phyloP scores from a whole-genome alignment of 148 eudicot species.

The Rheum nobile region DNA sequence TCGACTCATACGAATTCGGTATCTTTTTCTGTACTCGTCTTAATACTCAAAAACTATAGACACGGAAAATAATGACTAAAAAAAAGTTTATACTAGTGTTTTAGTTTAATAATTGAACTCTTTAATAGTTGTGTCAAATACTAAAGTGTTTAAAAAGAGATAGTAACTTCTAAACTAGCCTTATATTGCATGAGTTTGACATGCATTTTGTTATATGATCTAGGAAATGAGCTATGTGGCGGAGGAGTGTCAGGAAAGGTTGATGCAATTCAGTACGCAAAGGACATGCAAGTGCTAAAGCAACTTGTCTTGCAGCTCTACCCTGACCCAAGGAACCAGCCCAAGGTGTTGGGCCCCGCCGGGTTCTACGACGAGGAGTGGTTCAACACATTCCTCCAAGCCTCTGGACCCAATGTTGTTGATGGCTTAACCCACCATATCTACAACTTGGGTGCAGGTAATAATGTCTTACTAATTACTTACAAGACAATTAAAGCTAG shows the following conservation, averaged over 20 bases:
- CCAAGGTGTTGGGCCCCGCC: constrained; percentile 41
- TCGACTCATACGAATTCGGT: constrained; percentile 40
- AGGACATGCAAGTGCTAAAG: constrained; percentile 23
- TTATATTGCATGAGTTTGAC: too few relatives aligned
- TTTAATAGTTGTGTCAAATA: too few relatives aligned
- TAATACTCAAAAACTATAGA: too few relatives aligned
- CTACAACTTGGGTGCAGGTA: constrained; percentile 55
- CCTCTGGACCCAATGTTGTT: constrained; percentile 29
- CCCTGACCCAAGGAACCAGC: constrained; percentile 14
- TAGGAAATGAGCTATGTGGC: constrained; percentile 54
- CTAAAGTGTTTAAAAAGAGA: too few relatives aligned
- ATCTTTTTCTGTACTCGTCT: neutral
- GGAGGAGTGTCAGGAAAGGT: constrained; percentile 30
- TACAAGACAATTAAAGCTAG: too few relatives aligned
- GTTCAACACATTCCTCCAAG: constrained; percentile 27
- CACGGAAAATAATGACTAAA: too few relatives aligned
- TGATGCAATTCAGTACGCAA: constrained; percentile 33
- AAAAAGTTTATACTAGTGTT: too few relatives aligned
- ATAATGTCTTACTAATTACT: too few relatives aligned
- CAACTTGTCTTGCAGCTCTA: constrained; percentile 29
- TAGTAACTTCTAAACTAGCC: too few relatives aligned
- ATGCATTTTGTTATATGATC: neutral
- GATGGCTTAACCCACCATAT: constrained; percentile 52
- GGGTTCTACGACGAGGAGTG: constrained; percentile 46
- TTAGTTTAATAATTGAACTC: too few relatives aligned